Conservation (phyloP, 2,329 filamentous ascomycete species). For the Apiospora saccharicola region DNA sequence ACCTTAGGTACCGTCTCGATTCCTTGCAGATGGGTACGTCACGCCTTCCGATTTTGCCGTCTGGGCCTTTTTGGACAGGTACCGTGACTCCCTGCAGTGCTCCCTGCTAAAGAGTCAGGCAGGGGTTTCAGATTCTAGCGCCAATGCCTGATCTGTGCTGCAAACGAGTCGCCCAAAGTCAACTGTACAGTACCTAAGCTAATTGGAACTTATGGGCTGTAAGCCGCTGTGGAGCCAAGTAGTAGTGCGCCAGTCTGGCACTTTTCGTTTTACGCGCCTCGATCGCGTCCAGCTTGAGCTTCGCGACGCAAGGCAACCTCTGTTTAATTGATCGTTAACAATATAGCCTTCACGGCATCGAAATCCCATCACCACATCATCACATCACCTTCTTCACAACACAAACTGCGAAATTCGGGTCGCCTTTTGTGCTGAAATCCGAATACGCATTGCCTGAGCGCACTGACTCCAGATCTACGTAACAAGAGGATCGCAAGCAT, state of each 20-base stretch:
- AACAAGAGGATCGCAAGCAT: neutral
- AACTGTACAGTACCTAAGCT: neutral
- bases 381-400: neutral
- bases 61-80: neutral
- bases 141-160: slow-evolving; percentile 1
- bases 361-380: neutral
- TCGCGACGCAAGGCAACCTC: slow-evolving; percentile 12
- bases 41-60: slow-evolving; percentile 16
- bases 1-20: slow-evolving; percentile 13
- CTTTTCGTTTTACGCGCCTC: slow-evolving; percentile 13
- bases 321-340: neutral
- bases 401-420: neutral
- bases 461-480: neutral
- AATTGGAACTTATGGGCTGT: neutral
- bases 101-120: slow-evolving; percentile 5
- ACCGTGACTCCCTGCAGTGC: slow-evolving; percentile 3
- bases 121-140: slow-evolving; percentile 18
- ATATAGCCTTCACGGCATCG: neutral
- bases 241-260: too few relatives aligned
- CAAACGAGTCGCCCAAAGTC: neutral
- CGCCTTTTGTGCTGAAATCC: neutral
- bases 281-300: neutral
- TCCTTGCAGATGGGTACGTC: slow-evolving; percentile 18
- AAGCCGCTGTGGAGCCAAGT: neutral
- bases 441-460: neutral